phyloP scores from a whole-genome alignment of 371 early-diverging fungal genomes.

The Blastocladiella emersonii region DNA sequence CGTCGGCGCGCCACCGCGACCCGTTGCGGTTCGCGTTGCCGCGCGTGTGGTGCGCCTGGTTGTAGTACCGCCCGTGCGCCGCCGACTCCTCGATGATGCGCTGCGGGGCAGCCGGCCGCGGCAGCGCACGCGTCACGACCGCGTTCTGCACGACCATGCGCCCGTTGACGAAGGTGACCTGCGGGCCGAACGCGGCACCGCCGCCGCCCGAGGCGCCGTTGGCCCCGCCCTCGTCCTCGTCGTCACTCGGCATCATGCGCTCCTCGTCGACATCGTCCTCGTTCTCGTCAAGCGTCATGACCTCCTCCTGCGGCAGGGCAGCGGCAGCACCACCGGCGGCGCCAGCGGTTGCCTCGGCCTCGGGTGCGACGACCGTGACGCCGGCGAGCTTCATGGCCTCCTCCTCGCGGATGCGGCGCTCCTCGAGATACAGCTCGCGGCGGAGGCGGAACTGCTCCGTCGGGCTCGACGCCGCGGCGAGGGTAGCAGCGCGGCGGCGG shows the following conservation, averaged over 20 bases:
- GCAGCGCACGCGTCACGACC: background rate
- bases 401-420: background rate
- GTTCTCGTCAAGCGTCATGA: background rate
- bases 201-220: background rate
- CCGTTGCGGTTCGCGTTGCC: background rate
- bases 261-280: background rate
- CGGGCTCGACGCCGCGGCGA: background rate
- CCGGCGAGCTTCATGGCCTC: background rate
- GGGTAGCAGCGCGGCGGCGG: background rate
- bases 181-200: background rate
- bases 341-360: background rate
- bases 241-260: background rate
- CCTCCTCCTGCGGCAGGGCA: background rate
- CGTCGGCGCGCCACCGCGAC: background rate
- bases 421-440: background rate
- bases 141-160: background rate
- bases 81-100: background rate
- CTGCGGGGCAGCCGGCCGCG: background rate
- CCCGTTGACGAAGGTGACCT: background rate
- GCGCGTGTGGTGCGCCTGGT: background rate
- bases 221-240: background rate
- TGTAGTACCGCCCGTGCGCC: background rate
- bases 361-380: background rate
- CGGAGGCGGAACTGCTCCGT: background rate
- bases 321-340: background rate